phyloP scores from a whole-genome alignment of 768 basidiomycete genomes.

The Suillus subalutaceus region DNA sequence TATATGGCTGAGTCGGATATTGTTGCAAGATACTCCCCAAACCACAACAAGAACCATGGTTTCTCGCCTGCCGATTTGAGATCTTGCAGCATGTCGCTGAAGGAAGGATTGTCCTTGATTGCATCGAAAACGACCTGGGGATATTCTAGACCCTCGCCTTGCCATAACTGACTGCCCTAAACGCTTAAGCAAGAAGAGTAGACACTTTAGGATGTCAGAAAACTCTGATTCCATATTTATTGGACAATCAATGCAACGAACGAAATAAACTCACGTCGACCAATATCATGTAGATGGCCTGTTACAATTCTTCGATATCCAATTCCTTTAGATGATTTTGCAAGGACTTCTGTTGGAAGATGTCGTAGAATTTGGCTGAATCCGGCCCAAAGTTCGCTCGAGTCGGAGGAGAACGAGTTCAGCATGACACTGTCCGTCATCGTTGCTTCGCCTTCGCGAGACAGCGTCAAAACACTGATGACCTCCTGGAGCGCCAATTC shows the following conservation, averaged over 20 bases:
- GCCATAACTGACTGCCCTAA: constrained; percentile 66
- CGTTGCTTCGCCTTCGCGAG: constrained; percentile 20
- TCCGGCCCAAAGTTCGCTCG: constrained; percentile 54
- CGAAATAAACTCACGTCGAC: constrained; percentile 53
- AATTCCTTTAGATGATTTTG: constrained; percentile 36
- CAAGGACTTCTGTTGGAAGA: constrained; percentile 49
- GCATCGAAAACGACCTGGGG: constrained; percentile 81
- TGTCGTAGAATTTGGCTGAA: constrained; percentile 50
- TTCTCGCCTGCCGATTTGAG: constrained; percentile 35
- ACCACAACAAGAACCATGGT: constrained; percentile 64
- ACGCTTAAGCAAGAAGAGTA: constrained; percentile 62
- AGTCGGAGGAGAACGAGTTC: constrained; percentile 41
- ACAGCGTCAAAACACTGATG: constrained; percentile 32
- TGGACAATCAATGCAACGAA: constrained; percentile 11
- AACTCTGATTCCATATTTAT: constrained; percentile 51
- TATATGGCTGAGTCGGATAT: constrained; percentile 51
- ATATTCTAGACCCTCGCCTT: constrained; percentile 67
- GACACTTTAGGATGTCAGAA: constrained; percentile 55
- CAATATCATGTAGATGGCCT: constrained; percentile 61
- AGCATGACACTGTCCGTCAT: constrained; percentile 8
- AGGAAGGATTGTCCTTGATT: constrained; percentile 76
- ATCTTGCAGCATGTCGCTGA: constrained; percentile 47
- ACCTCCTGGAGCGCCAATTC: constrained; percentile 46
- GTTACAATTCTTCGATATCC: constrained; percentile 58
- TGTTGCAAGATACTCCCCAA: constrained; percentile 63